Evolutionary conservation across 768 basidiomycete species (phyloP).

Genomic region (Peribolospora baueri): DNA sequence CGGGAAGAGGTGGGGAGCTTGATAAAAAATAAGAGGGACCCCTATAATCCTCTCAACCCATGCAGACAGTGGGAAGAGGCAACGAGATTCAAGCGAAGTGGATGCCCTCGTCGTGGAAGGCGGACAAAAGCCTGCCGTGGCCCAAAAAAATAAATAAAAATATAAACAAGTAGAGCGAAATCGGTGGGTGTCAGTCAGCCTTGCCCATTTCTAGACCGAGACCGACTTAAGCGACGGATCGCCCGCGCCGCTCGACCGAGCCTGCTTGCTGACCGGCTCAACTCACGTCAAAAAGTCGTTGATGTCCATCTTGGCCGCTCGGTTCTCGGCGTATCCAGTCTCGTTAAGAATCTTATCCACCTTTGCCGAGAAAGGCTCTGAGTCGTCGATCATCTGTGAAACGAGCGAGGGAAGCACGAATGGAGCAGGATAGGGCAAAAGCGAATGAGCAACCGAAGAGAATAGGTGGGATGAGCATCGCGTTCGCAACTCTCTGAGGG

Average conservation of each 20-base stretch:
- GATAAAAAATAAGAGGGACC: not conserved
- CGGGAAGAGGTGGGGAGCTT: not conserved
- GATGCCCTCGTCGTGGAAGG: conserved; percentile 18
- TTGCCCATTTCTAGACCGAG: not conserved
- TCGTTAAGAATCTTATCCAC: conserved; percentile 47
- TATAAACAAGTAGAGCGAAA: not conserved
- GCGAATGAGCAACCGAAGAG: not conserved
- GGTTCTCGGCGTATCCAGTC: conserved; percentile 44
- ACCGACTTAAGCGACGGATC: not conserved
- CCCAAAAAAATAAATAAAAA: no score
- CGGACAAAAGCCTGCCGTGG: conserved; percentile 13
- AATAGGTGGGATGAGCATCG: conserved; percentile 16
- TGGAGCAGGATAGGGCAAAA: not conserved
- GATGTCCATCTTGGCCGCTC: conserved; percentile 80
- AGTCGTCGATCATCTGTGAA: conserved; percentile 42
- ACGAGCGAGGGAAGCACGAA: not conserved
- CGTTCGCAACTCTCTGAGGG: conserved; percentile 20
- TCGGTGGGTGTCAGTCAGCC: not conserved
- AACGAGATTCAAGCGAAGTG: conserved; percentile 13
- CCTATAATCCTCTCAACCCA: not conserved
- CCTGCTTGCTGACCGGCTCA: not conserved
- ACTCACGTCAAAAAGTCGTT: conserved; percentile 71
- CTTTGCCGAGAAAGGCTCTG: conserved; percentile 25
- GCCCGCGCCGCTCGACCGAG: not conserved
- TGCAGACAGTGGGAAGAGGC: not conserved